A percentile compares a stretch with the other conserved stretches of the same genome.
phyloP scores from a whole-genome alignment of 1,284 basidiomycete genomes.

The Tylopilus sp. region DNA sequence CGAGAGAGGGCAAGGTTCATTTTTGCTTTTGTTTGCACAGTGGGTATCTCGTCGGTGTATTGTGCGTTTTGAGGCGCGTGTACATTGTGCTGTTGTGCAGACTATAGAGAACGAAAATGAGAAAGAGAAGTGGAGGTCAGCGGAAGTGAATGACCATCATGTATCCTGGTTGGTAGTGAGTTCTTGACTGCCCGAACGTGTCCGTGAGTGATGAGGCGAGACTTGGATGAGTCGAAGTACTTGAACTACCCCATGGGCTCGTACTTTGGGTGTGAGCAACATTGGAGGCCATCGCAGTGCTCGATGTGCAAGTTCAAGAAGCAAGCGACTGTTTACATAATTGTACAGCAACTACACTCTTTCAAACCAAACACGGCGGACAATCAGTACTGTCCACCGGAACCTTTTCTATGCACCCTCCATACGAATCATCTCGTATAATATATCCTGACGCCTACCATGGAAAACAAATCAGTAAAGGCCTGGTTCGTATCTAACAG shows the following conservation, averaged over 20 bases:
- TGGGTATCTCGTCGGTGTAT: constrained; percentile 73
- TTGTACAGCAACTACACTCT: too few relatives aligned
- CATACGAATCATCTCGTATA: too few relatives aligned
- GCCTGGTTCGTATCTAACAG: too few relatives aligned
- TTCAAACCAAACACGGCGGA: too few relatives aligned
- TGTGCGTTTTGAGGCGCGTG: constrained; percentile 65
- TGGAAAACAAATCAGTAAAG: too few relatives aligned
- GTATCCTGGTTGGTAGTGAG: constrained; percentile 82
- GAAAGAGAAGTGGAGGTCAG: background rate
- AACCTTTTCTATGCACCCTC: too few relatives aligned
- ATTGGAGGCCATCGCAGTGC: constrained; percentile 37
- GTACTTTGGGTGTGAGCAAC: constrained; percentile 34
- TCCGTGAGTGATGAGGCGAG: constrained; percentile 53
- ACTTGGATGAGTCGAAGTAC: constrained; percentile 27
- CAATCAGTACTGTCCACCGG: too few relatives aligned
- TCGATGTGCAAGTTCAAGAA: background rate
- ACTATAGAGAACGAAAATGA: constrained; percentile 49
- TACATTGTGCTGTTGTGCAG: constrained; percentile 69
- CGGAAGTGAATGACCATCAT: constrained; percentile 63
- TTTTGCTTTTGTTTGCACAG: constrained; percentile 81
- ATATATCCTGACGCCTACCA: too few relatives aligned
- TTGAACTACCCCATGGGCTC: constrained; percentile 38
- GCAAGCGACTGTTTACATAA: too few relatives aligned
- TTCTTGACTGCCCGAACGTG: constrained; percentile 72
- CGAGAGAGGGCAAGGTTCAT: constrained; percentile 75